Conservation (phyloP, 83 land plant genomes). For the Picea engelmannii region DNA sequence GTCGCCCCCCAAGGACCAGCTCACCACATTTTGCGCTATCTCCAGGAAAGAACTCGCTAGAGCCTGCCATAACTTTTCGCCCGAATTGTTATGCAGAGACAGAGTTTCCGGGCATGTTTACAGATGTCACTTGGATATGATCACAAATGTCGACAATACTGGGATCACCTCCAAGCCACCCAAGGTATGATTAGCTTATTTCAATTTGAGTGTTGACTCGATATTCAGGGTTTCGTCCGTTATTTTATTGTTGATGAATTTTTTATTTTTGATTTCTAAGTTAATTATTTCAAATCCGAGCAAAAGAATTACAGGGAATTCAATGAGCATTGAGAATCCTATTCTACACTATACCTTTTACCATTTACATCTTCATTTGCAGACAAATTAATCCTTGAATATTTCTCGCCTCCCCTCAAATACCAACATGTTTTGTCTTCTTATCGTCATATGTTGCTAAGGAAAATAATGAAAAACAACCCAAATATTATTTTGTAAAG, state of each 20-base stretch:
- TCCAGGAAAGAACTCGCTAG: neutral
- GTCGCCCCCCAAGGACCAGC: too few relatives aligned
- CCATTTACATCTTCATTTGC: neutral
- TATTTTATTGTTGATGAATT: too few relatives aligned
- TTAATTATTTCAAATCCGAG: too few relatives aligned
- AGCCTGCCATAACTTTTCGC: slow-evolving; percentile 10
- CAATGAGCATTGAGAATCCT: neutral
- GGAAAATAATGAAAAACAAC: neutral
- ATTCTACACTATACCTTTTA: neutral
- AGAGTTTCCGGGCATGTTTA: neutral
- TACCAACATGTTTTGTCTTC: neutral
- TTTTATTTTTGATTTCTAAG: too few relatives aligned
- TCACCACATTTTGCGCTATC: neutral
- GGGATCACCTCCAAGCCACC: neutral
- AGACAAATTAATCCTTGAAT: neutral
- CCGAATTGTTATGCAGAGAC: neutral
- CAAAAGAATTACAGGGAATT: too few relatives aligned
- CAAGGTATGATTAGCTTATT: neutral
- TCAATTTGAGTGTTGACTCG: too few relatives aligned
- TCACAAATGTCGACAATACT: neutral
- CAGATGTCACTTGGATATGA: neutral
- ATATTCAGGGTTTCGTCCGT: too few relatives aligned
- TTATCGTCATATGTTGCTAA: neutral
- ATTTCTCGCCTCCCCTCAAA: neutral
- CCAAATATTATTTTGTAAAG: neutral